Evolutionary conservation across 805 yeast species (phyloP).

Genomic region (Wickerhamiella brachini): DNA sequence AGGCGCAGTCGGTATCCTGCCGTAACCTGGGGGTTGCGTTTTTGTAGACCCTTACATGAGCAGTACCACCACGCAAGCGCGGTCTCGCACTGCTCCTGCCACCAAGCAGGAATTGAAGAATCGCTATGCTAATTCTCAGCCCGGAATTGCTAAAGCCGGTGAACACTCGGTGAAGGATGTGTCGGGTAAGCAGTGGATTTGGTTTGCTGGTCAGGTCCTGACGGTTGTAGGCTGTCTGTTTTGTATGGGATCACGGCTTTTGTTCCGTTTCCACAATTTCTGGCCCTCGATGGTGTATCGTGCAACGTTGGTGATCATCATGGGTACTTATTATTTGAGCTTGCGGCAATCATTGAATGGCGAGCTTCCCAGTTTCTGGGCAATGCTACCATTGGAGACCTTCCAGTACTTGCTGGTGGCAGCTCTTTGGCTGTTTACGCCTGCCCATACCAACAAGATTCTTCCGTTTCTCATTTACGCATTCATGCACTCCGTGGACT

Average conservation of each 20-base stretch:
- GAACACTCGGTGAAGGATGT: background rate
- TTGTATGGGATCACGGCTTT: slow-evolving; percentile 12
- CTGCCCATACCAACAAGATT: slow-evolving; percentile 45
- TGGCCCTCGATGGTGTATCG: slow-evolving; percentile 19
- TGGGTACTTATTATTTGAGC: slow-evolving; percentile 17
- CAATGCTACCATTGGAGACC: slow-evolving; percentile 57
- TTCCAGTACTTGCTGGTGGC: slow-evolving; percentile 55
- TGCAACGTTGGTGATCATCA: slow-evolving; percentile 13
- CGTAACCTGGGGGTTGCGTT: background rate
- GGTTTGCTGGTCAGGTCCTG: slow-evolving; percentile 11
- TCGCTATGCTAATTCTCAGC: background rate
- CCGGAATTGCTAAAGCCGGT: background rate
- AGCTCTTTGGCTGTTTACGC: slow-evolving; percentile 41
- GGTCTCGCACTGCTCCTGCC: background rate
- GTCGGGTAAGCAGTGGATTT: slow-evolving; percentile 4
- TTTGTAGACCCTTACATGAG: background rate
- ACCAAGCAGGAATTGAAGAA: background rate
- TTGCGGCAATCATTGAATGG: slow-evolving; percentile 37
- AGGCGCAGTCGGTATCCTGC: background rate
- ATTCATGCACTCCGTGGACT: slow-evolving; percentile 61
- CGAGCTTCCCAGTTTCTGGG: slow-evolving; percentile 45
- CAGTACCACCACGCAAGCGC: background rate
- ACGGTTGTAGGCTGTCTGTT: slow-evolving; percentile 2
- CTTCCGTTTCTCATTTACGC: slow-evolving; percentile 63
- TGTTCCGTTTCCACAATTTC: slow-evolving; percentile 16